Percentiles rank a stretch among this genome's conserved stretches.
phyloP scores from a whole-genome alignment of 2,329 filamentous ascomycete species.

The Cordyceps javanica region DNA sequence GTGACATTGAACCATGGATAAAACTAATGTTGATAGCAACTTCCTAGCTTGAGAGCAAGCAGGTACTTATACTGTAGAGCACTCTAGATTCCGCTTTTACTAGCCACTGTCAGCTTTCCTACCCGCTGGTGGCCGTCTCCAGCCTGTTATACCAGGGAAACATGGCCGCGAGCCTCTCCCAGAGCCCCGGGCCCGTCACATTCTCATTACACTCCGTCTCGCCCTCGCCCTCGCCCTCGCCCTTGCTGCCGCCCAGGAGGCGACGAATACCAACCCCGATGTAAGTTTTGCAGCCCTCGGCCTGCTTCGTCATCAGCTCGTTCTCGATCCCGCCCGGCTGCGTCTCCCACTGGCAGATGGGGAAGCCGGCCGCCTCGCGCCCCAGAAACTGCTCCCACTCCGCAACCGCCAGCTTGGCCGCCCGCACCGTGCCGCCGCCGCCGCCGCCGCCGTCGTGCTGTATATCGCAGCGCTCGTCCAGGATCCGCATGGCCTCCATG shows the following conservation, averaged over 20 bases:
- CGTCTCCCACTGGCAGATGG: constrained; percentile 13
- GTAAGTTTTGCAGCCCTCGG: neutral
- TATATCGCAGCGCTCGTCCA: constrained; percentile 4
- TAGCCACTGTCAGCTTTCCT: neutral
- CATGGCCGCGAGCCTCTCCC: neutral
- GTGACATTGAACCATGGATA: too few relatives aligned
- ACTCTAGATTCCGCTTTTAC: too few relatives aligned
- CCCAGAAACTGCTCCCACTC: constrained; percentile 10
- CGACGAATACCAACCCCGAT: neutral
- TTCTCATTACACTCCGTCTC: neutral
- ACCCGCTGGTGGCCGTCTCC: neutral
- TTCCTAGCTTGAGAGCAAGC: too few relatives aligned
- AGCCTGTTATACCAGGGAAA: neutral
- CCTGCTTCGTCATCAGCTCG: neutral
- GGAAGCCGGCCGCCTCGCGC: constrained; percentile 8
- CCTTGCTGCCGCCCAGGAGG: neutral
- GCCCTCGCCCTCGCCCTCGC: neutral
- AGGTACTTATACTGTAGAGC: too few relatives aligned
- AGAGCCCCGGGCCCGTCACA: neutral
- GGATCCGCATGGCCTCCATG: constrained; percentile 12
- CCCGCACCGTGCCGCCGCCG: neutral
- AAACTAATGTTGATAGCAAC: too few relatives aligned
- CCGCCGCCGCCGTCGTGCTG: neutral
- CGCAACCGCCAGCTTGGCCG: neutral
- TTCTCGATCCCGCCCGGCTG: constrained; percentile 10